Evolutionary conservation across 2,329 filamentous ascomycete genomes (phyloP), one percentile per base, ranked within the genome.

Genomic region (Grosmannia clavigera): DNA sequence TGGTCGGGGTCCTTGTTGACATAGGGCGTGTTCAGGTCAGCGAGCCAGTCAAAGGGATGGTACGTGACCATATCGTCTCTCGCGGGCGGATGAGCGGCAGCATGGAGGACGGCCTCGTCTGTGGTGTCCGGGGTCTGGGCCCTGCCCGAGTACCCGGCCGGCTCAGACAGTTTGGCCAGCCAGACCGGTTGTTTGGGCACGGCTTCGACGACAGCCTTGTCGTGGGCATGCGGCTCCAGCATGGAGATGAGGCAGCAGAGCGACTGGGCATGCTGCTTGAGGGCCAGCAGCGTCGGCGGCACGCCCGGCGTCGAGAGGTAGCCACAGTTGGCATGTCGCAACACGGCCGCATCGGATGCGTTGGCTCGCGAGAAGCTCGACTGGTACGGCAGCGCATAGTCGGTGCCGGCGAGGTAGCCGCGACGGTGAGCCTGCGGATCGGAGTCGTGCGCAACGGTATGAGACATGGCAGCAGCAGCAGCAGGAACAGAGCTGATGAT

Each of bases 261-360:
- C n/a, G 79, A 77, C 59, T 84, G 82, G 0, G 80, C 79, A 63
- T 85, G 82, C 66, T 81, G 77, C 68, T 85, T 85, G 43, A 85
- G 73, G 1, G 79, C 73, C 1, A 79, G 70, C n/a, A 85, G 71
- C 0, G 80, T 83, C 1, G 81, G 81, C 3, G 80, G 70, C 6
- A 71, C 67, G 5, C 76, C 78, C 14, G 71, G 69, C 2, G 78
- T 81, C 2, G 81, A 84, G 48, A 84, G 71, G 64, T 82, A 83
- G 61, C 74, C 73, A 69, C 82, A 85, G 70, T 81, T 83, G 63
- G 83, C 71, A 63, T 82, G 75, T 50, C 75, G 62, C 59, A 79
- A 69, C 63, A 75, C 62, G 35, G 65, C 64, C 31, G 66, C 58
- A 7, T 70, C 64, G 9, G 66, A 59, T 16, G 64, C 62, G 62